Evolutionary conservation across 73 alveolate genomes (phyloP), one percentile per base, ranked within the genome.

Genomic region (Paraurostyla sp.): DNA sequence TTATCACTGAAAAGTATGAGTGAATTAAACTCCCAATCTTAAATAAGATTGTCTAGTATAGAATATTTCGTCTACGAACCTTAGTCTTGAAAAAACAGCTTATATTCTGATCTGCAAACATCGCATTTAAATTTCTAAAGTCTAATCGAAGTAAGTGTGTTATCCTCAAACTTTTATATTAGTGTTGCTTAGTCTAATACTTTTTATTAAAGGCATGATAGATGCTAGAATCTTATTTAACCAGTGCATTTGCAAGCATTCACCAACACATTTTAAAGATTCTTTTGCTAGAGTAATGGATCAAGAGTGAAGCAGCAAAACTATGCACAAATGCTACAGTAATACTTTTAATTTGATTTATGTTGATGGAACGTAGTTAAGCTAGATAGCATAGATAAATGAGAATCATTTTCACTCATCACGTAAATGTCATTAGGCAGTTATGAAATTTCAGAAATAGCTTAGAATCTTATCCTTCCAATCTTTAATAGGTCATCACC

Each of bases 221-320:
- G 41, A 38, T 65, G 82, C 33, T 22, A 18, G 23, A 38, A 65
- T 40, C 41, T 15, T 13, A 65, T 65, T 23, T 65, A 65, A 0
- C 82, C 82, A 38, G 60, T 65, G 36, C 82, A 65, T 35, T 65
- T 65, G 25, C 82, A 65, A 38, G 82, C 56, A 15, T 25, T 3
- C 6, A 38, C 82, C 36, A 65, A 65, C 1, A 65, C 16, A 22
- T 65, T 65, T 65, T 65, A 11, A 7, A 65, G 13, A 27, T 30
- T 29, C 7, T 11, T 59, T 7, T 59, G 4, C 32, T 23, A n/a
- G n/a, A n/a, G n/a, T n/a, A n/a, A n/a, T n/a, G n/a, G n/a, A 6
- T 59, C 76, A 4, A 23, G 16, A 23, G 30, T 27, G 30, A 13
- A 38, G 23, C 41, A 29, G 41, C 82, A 65, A 38, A 65, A 65